A percentile compares a stretch with the other conserved stretches of the same genome.
phyloP scores from a whole-genome alignment of 1,284 basidiomycete species.

The Crocinoboletus sp. region DNA sequence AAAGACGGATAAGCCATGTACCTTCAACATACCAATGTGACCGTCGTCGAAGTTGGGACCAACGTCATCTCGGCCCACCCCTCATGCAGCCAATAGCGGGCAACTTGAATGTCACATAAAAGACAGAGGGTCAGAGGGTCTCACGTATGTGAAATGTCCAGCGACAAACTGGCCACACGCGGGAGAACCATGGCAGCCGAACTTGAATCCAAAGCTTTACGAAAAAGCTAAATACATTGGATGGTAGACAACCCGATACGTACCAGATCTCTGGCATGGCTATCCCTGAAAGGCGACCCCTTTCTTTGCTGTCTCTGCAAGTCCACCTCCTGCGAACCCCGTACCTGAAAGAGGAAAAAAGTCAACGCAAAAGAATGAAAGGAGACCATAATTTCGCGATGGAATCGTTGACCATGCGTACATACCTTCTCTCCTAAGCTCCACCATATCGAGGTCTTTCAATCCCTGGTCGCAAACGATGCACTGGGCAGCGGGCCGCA shows the following conservation, averaged over 20 bases:
- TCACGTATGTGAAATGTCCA: not conserved
- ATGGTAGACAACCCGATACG: not conserved
- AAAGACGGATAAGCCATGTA: too few species aligned
- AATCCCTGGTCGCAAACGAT: constrained; percentile 71
- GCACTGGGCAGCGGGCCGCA: constrained; percentile 71
- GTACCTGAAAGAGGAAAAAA: constrained; percentile 51
- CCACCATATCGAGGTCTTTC: constrained; percentile 66
- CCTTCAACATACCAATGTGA: too few species aligned
- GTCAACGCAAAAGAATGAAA: not conserved
- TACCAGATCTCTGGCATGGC: not conserved
- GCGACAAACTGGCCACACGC: not conserved
- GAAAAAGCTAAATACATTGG: constrained; percentile 1
- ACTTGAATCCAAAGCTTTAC: not conserved
- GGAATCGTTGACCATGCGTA: not conserved
- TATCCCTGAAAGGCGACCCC: constrained; percentile 78
- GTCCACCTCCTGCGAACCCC: constrained; percentile 85
- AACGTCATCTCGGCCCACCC: not conserved
- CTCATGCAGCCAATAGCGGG: too few species aligned
- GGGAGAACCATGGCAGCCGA: not conserved
- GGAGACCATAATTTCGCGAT: not conserved
- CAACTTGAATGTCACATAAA: not conserved
- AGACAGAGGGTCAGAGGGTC: not conserved
- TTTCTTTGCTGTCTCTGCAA: constrained; percentile 75
- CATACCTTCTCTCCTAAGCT: constrained; percentile 77
- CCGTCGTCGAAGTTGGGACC: not conserved